Conservation (phyloP, 169 alveolate species). For the Plasmodium blacklocki region DNA sequence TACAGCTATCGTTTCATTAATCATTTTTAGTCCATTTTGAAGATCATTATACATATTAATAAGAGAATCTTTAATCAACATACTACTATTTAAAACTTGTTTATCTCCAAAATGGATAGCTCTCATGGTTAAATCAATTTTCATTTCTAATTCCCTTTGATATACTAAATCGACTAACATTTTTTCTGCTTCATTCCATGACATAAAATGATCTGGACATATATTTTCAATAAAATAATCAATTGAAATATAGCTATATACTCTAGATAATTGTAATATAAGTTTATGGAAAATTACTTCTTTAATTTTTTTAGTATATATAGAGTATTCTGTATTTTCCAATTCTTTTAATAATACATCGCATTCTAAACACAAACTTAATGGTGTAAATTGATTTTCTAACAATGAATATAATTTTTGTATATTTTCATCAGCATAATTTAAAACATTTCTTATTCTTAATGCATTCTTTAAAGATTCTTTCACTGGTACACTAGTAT, state of each 20-base stretch:
- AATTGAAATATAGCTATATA: conserved; percentile 89
- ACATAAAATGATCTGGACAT: conserved; percentile 88
- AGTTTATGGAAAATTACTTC: conserved; percentile 89
- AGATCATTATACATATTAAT: conserved; percentile 44
- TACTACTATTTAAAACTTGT: conserved; percentile 31
- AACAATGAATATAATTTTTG: conserved; percentile 85
- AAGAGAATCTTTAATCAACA: conserved; percentile 45
- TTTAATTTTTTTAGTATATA: conserved; percentile 86
- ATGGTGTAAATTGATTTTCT: conserved; percentile 85
- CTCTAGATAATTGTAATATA: conserved; percentile 87
- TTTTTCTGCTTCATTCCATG: conserved; percentile 91
- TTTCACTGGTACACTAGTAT: conserved; percentile 88
- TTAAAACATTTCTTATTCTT: conserved; percentile 84
- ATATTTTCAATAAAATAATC: conserved; percentile 87
- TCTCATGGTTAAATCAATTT: conserved; percentile 84
- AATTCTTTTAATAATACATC: conserved; percentile 78
- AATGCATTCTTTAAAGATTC: conserved; percentile 88
- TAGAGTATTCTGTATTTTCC: conserved; percentile 55
- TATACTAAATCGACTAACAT: conserved; percentile 85
- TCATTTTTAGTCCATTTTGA: conserved; percentile 59
- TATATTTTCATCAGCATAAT: conserved; percentile 83
- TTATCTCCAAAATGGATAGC: conserved; percentile 76
- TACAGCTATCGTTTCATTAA: conserved; percentile 50
- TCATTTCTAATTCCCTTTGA: conserved; percentile 80
- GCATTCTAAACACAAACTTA: conserved; percentile 82